Evolutionary conservation across 2,329 filamentous ascomycete genomes (phyloP).

Genomic region (Cryphonectria nitschkei): DNA sequence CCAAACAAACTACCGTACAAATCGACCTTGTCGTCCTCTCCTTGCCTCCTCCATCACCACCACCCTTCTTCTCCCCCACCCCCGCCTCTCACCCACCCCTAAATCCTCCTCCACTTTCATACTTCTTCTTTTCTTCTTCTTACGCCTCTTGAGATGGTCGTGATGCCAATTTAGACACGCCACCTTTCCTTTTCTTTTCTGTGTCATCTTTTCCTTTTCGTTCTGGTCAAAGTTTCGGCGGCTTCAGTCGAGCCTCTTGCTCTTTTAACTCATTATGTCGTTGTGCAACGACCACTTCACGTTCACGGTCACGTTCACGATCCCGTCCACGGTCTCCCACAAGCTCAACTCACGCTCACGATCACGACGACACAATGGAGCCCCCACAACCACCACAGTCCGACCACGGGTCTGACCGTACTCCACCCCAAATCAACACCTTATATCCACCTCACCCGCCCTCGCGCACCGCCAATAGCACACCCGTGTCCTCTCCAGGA

Average conservation of each 20-base stretch:
- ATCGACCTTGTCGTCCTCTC: neutral
- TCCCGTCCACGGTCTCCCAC: constrained; percentile 11
- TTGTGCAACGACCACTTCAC: constrained; percentile 21
- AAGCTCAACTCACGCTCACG: constrained; percentile 16
- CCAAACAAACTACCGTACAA: neutral
- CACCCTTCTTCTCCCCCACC: neutral
- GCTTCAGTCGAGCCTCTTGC: constrained; percentile 21
- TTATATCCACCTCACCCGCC: constrained; percentile 43
- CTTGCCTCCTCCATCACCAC: neutral
- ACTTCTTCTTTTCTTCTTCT: constrained; percentile 10
- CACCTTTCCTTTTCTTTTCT: constrained; percentile 5
- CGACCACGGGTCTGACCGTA: constrained; percentile 28
- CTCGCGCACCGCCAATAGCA: constrained; percentile 56
- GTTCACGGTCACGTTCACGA: constrained; percentile 5
- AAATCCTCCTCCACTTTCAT: neutral
- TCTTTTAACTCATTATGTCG: constrained; percentile 29
- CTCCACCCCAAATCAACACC: constrained; percentile 41
- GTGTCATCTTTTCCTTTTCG: neutral
- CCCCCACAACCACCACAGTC: constrained; percentile 32
- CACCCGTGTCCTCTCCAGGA: constrained; percentile 63
- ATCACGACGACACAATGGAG: constrained; percentile 36
- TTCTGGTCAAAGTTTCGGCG: constrained; percentile 14
- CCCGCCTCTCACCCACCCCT: neutral
- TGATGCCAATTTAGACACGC: constrained; percentile 15
- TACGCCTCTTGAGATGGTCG: neutral